phyloP scores from a whole-genome alignment of 208 protist genomes.

The Crithidia expoeki region DNA sequence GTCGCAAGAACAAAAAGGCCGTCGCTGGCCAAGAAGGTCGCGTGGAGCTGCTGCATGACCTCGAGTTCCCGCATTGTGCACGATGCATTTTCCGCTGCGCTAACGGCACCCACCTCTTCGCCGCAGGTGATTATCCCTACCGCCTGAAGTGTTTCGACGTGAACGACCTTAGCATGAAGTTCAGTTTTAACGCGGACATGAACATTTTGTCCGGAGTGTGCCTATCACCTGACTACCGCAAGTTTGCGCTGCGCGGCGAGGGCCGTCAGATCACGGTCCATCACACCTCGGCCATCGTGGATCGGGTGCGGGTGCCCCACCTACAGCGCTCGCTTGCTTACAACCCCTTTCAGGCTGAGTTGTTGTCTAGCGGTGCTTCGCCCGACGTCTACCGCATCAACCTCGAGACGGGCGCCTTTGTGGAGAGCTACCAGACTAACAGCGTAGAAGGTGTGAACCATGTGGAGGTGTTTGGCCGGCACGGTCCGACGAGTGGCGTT shows the following conservation, averaged over 20 bases:
- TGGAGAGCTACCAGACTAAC: conserved; percentile 81
- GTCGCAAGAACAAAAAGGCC: conserved; percentile 65
- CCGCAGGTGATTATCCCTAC: conserved; percentile 87
- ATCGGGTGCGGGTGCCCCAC: conserved; percentile 84
- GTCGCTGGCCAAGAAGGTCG: conserved; percentile 60
- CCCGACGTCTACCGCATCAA: conserved; percentile 83
- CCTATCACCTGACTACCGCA: conserved; percentile 88
- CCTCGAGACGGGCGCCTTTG: conserved; percentile 83
- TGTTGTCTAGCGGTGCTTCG: conserved; percentile 79
- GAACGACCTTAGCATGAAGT: conserved; percentile 92
- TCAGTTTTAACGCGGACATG: conserved; percentile 91
- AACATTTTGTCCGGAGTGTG: conserved; percentile 79
- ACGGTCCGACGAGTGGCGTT: conserved; percentile 65
- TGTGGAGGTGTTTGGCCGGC: conserved; percentile 67
- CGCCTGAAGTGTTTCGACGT: conserved; percentile 91
- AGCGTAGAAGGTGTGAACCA: conserved; percentile 59
- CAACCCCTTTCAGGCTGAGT: conserved; percentile 70
- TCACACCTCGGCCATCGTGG: conserved; percentile 77
- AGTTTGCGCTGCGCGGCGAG: conserved; percentile 84
- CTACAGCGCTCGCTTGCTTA: conserved; percentile 82
- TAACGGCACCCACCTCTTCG: conserved; percentile 87
- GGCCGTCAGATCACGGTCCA: conserved; percentile 87
- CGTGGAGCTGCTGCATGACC: conserved; percentile 88
- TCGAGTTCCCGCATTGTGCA: conserved; percentile 88
- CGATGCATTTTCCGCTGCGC: conserved; percentile 78